phyloP scores from a whole-genome alignment of 306 rosid genomes.

The Mucuna pruriens region DNA sequence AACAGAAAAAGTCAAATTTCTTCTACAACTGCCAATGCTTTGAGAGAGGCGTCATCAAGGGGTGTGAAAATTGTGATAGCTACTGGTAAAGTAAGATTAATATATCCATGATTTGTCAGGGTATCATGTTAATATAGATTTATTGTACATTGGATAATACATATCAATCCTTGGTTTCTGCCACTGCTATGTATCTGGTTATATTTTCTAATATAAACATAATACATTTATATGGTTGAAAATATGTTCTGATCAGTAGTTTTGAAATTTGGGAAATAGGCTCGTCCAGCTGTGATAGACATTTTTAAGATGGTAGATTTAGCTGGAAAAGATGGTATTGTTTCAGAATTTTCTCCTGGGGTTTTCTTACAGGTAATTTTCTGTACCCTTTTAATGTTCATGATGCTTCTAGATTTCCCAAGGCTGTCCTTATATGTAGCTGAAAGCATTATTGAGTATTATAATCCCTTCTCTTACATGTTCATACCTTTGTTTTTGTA shows the following conservation, averaged over 20 bases:
- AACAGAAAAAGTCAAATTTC: constrained; percentile 81
- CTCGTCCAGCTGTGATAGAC: constrained; percentile 87
- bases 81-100: constrained; percentile 84
- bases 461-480: neutral
- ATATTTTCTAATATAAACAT: constrained; percentile 21
- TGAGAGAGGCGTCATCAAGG: constrained; percentile 78
- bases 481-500: constrained; percentile 8
- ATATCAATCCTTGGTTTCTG: constrained; percentile 19
- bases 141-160: constrained; percentile 16
- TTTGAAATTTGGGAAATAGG: constrained; percentile 56
- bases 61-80: constrained; percentile 96
- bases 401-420: constrained; percentile 4
- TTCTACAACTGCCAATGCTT: constrained; percentile 66
- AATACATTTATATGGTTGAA: constrained; percentile 17
- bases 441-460: constrained; percentile 25
- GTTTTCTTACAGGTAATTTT: constrained; percentile 87
- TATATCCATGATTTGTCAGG: constrained; percentile 28
- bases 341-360: constrained; percentile 85
- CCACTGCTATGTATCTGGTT: constrained; percentile 3
- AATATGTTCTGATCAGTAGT: constrained; percentile 33
- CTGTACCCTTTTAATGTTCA: constrained; percentile 13
- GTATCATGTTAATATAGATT: constrained; percentile 8
- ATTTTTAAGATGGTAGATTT: constrained; percentile 70
- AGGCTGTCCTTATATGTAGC: constrained; percentile 24
- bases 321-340: constrained; percentile 87